Base-by-base conservation (phyloP, 148 eudicot species). In the Selenicereus undatus region DNA sequence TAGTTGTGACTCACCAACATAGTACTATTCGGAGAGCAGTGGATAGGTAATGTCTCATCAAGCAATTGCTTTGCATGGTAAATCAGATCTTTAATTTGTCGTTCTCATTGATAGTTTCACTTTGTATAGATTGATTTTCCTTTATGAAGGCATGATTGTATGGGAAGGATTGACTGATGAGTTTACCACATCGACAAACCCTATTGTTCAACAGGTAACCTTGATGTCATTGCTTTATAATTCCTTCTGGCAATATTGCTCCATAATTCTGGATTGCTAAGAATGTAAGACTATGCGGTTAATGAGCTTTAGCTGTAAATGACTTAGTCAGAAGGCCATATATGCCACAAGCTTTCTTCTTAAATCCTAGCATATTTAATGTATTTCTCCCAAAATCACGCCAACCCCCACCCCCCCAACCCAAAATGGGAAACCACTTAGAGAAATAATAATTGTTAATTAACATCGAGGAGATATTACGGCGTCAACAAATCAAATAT, bases 131-230 rank as follows among this genome's bases (percentile, higher is more conserved):
- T 86, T 95, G 81, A 83, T 93, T 56, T 95, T 95, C 85, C 89
- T 95, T 27, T 80, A 91, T 21, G 97, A 90, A 65, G 98, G 98
- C 43, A 90, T 90, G 88, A 88, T 95, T 75, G 96, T 90, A 64
- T 95, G 97, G 98, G 92, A 91, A 84, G 98, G 98, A 88, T 88
- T 90, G 90, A 95, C 97, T 71, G 86, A 89, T 80, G 97, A 95
- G 79, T 95, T 95, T 81, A 89, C 88, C 76, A 85, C 97, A 35
- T 95, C 98, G 35, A 81, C 90, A 64, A 93, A 92, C 84, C 91
- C 97, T 2, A 95, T 93, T 79, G 98, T 95, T 76, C 91, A 81
- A 74, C 98, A 94, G 98, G 98, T 94, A 86, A 83, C 56, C 24
- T 24, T 62, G 21, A 18, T 79, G 20, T 45, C n/a, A 24, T 51